Evolutionary conservation across 2,329 filamentous ascomycete genomes (phyloP).

Genomic region (Hymenoscyphus fructigenus): DNA sequence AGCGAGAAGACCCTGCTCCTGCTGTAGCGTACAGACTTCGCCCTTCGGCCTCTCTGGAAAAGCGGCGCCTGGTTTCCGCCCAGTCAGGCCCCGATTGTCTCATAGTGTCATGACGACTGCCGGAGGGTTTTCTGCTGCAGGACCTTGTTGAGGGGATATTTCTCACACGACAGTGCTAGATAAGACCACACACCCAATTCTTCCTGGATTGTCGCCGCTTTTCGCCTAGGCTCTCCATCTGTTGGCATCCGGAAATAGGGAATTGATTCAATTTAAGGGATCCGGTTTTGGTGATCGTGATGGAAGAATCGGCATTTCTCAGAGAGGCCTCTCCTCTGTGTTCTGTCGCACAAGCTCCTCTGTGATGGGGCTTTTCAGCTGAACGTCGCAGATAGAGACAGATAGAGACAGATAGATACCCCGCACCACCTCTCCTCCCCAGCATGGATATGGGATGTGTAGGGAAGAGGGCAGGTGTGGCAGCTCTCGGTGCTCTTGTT

Average conservation of each 20-base stretch:
- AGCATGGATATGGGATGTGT: not conserved
- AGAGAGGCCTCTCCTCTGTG: not conserved
- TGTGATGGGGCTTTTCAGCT: not conserved
- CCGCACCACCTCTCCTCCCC: not conserved
- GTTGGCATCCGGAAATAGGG: not conserved
- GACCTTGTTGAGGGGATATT: not conserved
- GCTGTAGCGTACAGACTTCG: not conserved
- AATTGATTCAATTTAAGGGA: not conserved
- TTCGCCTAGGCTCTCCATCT: not conserved
- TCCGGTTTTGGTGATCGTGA: not conserved
- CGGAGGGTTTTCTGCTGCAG: not conserved
- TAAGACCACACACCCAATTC: not conserved
- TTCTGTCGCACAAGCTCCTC: not conserved
- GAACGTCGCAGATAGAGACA: not conserved
- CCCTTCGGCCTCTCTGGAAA: not conserved
- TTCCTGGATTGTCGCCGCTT: not conserved
- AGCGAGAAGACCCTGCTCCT: constrained; percentile 2
- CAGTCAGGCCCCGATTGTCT: not conserved
- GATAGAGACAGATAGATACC: not conserved
- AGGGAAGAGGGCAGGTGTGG: not conserved
- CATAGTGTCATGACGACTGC: not conserved
- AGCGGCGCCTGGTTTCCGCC: not conserved
- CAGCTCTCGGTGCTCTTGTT: not conserved
- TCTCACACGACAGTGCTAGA: not conserved
- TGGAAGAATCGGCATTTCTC: not conserved